Evolutionary conservation across 2,329 filamentous ascomycete genomes (phyloP), one percentile per base, ranked within the genome.

Genomic region (Penicillium palitans): DNA sequence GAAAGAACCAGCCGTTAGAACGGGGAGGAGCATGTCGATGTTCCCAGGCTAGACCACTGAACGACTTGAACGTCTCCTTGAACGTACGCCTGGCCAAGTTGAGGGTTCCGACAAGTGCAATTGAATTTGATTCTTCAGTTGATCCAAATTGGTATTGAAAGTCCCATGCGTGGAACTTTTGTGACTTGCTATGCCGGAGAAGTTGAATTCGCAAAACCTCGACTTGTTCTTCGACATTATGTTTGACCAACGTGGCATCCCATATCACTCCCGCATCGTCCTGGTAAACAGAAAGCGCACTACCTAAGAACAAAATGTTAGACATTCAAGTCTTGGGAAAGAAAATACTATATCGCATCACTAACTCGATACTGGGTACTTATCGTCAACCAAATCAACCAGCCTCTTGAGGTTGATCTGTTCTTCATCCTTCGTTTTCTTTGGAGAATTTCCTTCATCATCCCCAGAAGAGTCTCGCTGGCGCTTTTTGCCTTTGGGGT

Each of bases 201-300:
- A 65, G 24, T 25, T 65, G 61, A 4, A 65, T 19, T 6, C 52
- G 56, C 31, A 29, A 3, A 50, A 42, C 10, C 6, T 37, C 6
- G 41, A 25, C 19, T n/a, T 33, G 10, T 4, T 12, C 7, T 19
- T 17, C 15, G 21, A 2, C 1, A 27, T 7, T 19, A 7, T 2
- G 15, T 27, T 35, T 59, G 45, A 61, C 45, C 27, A 65, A 17
- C 2, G 50, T 58, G 4, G 58, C 55, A 55, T 65, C 61, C 63
- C 57, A 64, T 19, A 55, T 42, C 39, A 55, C 21, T 7, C 52
- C 51, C 1, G 42, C 2, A 2, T 55, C 52, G 21, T 65, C 63
- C 29, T 57, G 46, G 57, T 51, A 62, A 27, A 65, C 52, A n/a
- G 46, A 35, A 37, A 46, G n/a, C 29, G 35, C 13, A 4, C 0